Percentiles rank a stretch among this genome's conserved stretches.
Conservation (phyloP, 2,329 filamentous ascomycete species). For the Myrmaecium sp. region DNA sequence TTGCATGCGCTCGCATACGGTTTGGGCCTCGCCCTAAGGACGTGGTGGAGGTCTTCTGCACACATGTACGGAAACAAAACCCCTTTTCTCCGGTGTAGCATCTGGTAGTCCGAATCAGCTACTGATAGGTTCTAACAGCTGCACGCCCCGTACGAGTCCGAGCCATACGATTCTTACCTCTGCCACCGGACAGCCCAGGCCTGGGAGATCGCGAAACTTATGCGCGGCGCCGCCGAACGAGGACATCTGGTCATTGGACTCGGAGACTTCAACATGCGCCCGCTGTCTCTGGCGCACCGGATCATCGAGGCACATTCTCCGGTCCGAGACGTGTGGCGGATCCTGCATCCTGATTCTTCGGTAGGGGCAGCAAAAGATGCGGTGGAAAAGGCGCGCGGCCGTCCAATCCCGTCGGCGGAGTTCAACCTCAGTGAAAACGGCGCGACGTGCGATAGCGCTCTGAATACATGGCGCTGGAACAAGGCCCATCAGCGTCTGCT, state of each 20-base stretch:
- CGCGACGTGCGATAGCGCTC: conserved; percentile 66
- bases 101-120: conserved; percentile 1
- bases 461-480: conserved; percentile 90
- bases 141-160: conserved; percentile 73
- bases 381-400: conserved; percentile 47
- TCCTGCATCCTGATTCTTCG: conserved; percentile 68
- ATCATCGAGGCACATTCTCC: conserved; percentile 64
- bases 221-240: conserved; percentile 62
- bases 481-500: conserved; percentile 52
- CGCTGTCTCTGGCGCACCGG: conserved; percentile 65
- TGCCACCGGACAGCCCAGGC: conserved; percentile 84
- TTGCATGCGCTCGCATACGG: conserved; percentile 66
- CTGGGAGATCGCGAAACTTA: conserved; percentile 85
- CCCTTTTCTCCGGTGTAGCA: conserved; percentile 2
- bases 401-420: conserved; percentile 55
- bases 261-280: conserved; percentile 96
- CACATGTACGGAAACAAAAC: conserved; percentile 61
- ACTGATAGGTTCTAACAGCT: conserved; percentile 33
- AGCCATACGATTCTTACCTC: conserved; percentile 68
- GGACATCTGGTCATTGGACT: conserved; percentile 73
- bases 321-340: conserved; percentile 70
- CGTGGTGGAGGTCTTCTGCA: conserved; percentile 78
- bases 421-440: conserved; percentile 71
- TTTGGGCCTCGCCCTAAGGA: conserved; percentile 48
- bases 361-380: conserved; percentile 54